These are phyloP conservation scores for Apiotrichum gracile DNA, from an alignment of 1,284 basidiomycete species.

Conservation along the genomic window DNA sequence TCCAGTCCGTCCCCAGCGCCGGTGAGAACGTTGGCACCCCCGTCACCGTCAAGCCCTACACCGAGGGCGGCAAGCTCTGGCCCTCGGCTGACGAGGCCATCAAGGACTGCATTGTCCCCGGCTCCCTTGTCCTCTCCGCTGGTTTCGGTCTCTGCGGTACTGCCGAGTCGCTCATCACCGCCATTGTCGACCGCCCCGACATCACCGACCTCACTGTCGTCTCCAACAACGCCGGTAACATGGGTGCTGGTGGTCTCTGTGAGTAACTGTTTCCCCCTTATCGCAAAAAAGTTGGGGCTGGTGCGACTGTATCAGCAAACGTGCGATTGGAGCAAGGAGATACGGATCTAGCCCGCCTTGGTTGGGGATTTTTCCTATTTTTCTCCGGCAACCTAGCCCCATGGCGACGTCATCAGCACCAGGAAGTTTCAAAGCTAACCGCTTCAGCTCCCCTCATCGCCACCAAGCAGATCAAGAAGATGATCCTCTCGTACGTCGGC, in stretches of 20 bases:
- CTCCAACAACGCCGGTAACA: slow-evolving; percentile 80
- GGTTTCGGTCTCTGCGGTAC: slow-evolving; percentile 51
- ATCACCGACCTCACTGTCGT: slow-evolving; percentile 70
- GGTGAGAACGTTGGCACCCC: slow-evolving; percentile 14
- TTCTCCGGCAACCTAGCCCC: neutral
- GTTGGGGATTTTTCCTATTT: neutral
- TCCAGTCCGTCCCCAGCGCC: slow-evolving; percentile 12
- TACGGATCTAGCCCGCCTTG: neutral
- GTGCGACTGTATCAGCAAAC: too few relatives aligned
- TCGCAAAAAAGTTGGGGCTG: neutral
- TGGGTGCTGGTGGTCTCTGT: slow-evolving; percentile 73
- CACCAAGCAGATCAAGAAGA: slow-evolving; percentile 65
- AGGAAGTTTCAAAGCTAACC: neutral
- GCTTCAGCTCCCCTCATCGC: slow-evolving; percentile 68
- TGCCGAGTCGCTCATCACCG: slow-evolving; percentile 75
- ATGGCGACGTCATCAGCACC: neutral
- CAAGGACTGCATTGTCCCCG: slow-evolving; percentile 71
- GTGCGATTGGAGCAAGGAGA: too few relatives aligned
- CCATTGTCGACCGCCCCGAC: slow-evolving; percentile 66
- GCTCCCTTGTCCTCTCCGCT: slow-evolving; percentile 70
- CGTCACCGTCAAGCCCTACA: slow-evolving; percentile 25
- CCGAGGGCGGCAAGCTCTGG: slow-evolving; percentile 61
- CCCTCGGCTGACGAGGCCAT: slow-evolving; percentile 71
- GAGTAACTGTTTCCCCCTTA: slow-evolving; percentile 24
- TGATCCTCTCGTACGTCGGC: slow-evolving; percentile 83